A percentile compares a stretch with the other conserved stretches of the same genome.
Conservation (phyloP, 352 stramenopile genomes). For the Peronosclerospora sorghi region DNA sequence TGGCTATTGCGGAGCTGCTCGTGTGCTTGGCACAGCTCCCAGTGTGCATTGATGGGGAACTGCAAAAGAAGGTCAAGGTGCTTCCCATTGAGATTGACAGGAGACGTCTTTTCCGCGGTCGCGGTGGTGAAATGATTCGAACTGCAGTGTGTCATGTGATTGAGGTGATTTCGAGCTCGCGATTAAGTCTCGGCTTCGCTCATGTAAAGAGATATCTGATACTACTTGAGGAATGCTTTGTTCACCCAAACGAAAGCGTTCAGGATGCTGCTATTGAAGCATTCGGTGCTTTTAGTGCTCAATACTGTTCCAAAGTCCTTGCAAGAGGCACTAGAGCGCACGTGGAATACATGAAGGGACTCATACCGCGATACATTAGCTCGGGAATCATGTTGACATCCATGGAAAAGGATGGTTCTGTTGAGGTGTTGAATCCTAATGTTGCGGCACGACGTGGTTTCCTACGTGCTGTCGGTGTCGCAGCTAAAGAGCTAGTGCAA, state of each 20-base stretch:
- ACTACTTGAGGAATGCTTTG: constrained; percentile 86
- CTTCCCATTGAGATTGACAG: constrained; percentile 88
- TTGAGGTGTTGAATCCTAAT: constrained; percentile 37
- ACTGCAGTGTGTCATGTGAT: constrained; percentile 90
- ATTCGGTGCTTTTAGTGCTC: constrained; percentile 70
- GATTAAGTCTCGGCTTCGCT: constrained; percentile 40
- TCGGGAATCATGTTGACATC: constrained; percentile 28
- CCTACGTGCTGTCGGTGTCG: constrained; percentile 42
- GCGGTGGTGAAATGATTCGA: constrained; percentile 93
- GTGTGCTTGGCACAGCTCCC: constrained; percentile 35
- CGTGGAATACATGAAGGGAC: constrained; percentile 31
- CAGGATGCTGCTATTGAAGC: constrained; percentile 82
- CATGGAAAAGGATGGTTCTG: constrained; percentile 17
- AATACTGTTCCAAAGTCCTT: constrained; percentile 82
- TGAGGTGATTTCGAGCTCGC: constrained; percentile 69
- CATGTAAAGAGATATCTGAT: constrained; percentile 70
- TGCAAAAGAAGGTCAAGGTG: constrained; percentile 59
- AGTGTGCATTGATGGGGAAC: constrained; percentile 55
- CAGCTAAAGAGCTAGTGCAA: constrained; percentile 35
- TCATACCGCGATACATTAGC: constrained; percentile 54
- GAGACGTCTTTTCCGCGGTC: constrained; percentile 89
- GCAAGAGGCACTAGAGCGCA: constrained; percentile 32
- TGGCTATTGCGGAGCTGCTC: constrained; percentile 85
- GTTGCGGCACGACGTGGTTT: constrained; percentile 48
- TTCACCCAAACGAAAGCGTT: constrained; percentile 90